A percentile compares a stretch with the other conserved stretches of the same genome.
phyloP scores from a whole-genome alignment of 2,329 filamentous ascomycete genomes.

The Phialemoniopsis sp. region DNA sequence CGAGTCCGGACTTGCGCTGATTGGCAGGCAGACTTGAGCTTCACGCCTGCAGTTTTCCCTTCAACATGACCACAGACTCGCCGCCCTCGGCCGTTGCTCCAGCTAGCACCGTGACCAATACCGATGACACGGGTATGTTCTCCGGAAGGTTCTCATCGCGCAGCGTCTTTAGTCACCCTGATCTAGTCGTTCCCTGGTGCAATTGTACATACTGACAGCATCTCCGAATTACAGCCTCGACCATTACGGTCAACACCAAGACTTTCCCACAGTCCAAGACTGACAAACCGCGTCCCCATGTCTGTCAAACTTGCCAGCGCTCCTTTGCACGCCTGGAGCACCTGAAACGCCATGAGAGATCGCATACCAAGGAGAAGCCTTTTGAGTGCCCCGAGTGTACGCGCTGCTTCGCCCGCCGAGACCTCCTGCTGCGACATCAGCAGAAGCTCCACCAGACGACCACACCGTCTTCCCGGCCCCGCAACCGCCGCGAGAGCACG shows the following conservation, averaged over 20 bases:
- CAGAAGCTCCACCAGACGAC: slow-evolving; percentile 97
- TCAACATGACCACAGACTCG: too few relatives aligned
- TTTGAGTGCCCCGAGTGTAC: slow-evolving; percentile 96
- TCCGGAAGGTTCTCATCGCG: too few relatives aligned
- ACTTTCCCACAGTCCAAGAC: slow-evolving; percentile 81
- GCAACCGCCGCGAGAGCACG: slow-evolving; percentile 86
- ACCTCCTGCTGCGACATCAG: slow-evolving; percentile 89
- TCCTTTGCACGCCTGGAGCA: slow-evolving; percentile 95
- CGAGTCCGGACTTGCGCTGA: too few relatives aligned
- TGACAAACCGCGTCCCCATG: slow-evolving; percentile 93
- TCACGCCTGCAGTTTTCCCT: too few relatives aligned
- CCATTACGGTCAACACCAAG: slow-evolving; percentile 48
- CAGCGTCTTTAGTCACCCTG: too few relatives aligned
- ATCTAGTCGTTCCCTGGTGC: too few relatives aligned
- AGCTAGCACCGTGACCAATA: too few relatives aligned
- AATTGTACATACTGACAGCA: too few relatives aligned
- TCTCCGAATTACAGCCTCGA: slow-evolving; percentile 43
- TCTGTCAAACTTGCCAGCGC: slow-evolving; percentile 85
- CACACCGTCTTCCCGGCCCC: slow-evolving; percentile 79
- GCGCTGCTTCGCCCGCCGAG: slow-evolving; percentile 89
- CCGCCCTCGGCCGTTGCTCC: too few relatives aligned
- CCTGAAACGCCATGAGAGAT: slow-evolving; percentile 93
- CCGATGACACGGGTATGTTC: too few relatives aligned
- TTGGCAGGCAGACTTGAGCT: too few relatives aligned
- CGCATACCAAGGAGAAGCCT: slow-evolving; percentile 98